A percentile compares a stretch with the other conserved stretches of the same genome.
Conservation (phyloP, 441 rosid species). For the Omphalea diandra region DNA sequence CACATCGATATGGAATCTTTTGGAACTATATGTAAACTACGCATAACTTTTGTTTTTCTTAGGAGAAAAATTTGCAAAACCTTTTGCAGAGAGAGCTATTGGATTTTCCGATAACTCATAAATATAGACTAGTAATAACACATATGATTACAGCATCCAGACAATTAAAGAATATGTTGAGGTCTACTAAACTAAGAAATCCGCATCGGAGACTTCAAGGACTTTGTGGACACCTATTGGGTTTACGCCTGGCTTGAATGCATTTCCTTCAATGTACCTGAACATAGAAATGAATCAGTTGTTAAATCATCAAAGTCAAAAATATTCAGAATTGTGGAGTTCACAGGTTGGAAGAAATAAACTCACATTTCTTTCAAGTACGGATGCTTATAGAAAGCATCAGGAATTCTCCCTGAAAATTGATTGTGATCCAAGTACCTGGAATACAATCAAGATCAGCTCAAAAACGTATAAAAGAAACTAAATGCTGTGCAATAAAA, state of each 20-base stretch:
- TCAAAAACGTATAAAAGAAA: background rate
- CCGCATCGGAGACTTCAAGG: slow-evolving; percentile 67
- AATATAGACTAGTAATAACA: background rate
- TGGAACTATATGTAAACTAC: background rate
- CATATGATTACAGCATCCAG: background rate
- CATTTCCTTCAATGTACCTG: slow-evolving; percentile 84
- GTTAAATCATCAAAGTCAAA: background rate
- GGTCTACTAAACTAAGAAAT: slow-evolving; percentile 51
- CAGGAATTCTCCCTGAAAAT: slow-evolving; percentile 69
- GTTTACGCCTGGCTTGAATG: slow-evolving; percentile 59
- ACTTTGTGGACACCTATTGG: slow-evolving; percentile 68
- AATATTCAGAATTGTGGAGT: background rate
- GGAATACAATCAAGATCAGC: slow-evolving; percentile 19
- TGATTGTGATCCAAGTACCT: slow-evolving; percentile 88
- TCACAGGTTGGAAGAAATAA: slow-evolving; percentile 5
- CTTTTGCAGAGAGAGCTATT: background rate
- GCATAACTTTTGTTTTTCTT: background rate
- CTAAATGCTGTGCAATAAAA: background rate
- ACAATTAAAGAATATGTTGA: slow-evolving; percentile 9
- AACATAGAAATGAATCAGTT: slow-evolving; percentile 16
- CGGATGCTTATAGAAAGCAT: slow-evolving; percentile 63
- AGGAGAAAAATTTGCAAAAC: background rate
- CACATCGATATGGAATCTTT: too few relatives aligned
- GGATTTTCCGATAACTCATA: slow-evolving; percentile 2
- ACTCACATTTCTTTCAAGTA: slow-evolving; percentile 77